phyloP scores from a whole-genome alignment of 768 basidiomycete genomes.

The Pluteus cervinus region DNA sequence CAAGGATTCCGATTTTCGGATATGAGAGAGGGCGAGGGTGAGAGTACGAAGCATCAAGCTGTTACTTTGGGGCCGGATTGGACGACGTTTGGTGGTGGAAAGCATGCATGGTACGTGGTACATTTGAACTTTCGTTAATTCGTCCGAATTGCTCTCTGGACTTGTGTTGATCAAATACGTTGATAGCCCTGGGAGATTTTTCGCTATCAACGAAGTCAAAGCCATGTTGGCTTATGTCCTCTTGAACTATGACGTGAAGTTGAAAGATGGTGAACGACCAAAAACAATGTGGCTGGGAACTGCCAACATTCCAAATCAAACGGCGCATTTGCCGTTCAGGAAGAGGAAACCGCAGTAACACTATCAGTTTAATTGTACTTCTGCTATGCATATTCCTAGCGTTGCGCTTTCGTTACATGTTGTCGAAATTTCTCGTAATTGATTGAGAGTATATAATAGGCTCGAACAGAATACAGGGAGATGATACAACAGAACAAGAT shows the following conservation, averaged over 20 bases:
- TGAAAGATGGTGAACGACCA: conserved; percentile 16
- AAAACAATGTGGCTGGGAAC: conserved; percentile 10
- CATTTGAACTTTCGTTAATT: not conserved
- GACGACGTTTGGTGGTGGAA: conserved; percentile 27
- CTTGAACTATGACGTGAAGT: conserved; percentile 27
- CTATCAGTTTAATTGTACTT: too few species aligned
- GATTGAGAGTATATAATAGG: too few species aligned
- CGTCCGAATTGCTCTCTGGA: too few species aligned
- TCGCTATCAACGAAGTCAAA: conserved; percentile 28
- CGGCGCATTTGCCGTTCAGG: conserved; percentile 28
- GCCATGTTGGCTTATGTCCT: conserved; percentile 24
- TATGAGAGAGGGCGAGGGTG: conserved; percentile 21
- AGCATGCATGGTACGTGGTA: conserved; percentile 15
- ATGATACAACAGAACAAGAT: too few species aligned
- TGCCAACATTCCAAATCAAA: conserved; percentile 19
- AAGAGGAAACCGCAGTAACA: too few species aligned
- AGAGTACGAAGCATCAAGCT: conserved; percentile 23
- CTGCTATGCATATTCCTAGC: too few species aligned
- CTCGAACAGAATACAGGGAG: too few species aligned
- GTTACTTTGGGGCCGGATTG: conserved; percentile 20
- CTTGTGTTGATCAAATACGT: not conserved
- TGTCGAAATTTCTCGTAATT: too few species aligned
- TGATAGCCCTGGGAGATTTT: conserved; percentile 25
- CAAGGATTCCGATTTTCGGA: conserved; percentile 37
- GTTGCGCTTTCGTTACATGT: too few species aligned